Evolutionary conservation across 805 yeast species (phyloP).

Genomic region (Zygosaccharomyces pseudorouxii): DNA sequence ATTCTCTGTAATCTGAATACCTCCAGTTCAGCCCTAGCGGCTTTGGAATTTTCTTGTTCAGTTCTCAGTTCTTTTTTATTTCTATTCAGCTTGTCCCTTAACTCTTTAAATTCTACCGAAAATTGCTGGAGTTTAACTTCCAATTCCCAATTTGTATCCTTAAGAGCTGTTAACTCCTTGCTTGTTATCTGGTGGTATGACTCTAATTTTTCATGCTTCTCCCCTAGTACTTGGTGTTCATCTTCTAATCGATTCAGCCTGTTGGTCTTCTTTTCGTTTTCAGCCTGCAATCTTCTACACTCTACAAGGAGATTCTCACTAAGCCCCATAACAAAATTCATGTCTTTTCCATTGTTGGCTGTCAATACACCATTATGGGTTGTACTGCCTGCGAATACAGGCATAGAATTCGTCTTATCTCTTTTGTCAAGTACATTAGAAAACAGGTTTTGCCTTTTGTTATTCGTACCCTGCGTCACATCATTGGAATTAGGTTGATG

Average conservation of each 20-base stretch:
- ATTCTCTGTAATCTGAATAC: slow-evolving; percentile 39
- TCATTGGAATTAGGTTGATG: slow-evolving; percentile 5
- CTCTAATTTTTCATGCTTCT: slow-evolving; percentile 17
- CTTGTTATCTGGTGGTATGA: slow-evolving; percentile 15
- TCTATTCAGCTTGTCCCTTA: slow-evolving; percentile 43
- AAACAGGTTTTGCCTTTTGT: slow-evolving; percentile 10
- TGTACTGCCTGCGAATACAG: slow-evolving; percentile 24
- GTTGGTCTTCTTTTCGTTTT: slow-evolving; percentile 45
- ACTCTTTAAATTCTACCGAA: slow-evolving; percentile 30
- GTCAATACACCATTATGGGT: slow-evolving; percentile 28
- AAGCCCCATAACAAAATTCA: slow-evolving; percentile 67
- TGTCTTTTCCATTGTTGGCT: slow-evolving; percentile 47
- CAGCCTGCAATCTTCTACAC: slow-evolving; percentile 66
- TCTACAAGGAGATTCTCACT: slow-evolving; percentile 68
- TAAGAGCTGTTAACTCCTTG: slow-evolving; percentile 32
- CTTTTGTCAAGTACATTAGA: slow-evolving; percentile 14
- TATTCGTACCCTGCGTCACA: slow-evolving; percentile 2
- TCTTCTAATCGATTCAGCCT: slow-evolving; percentile 42
- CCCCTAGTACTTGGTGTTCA: slow-evolving; percentile 37
- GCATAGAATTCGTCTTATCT: slow-evolving; percentile 19
- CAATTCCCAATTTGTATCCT: slow-evolving; percentile 62
- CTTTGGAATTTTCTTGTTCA: slow-evolving; percentile 3
- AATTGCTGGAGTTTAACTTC: slow-evolving; percentile 46
- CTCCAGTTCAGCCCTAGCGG: slow-evolving; percentile 44
- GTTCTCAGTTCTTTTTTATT: slow-evolving; percentile 38